Evolutionary conservation across 176 grass and related monocot genomes (phyloP).

Genomic region (Oryza officinalis): DNA sequence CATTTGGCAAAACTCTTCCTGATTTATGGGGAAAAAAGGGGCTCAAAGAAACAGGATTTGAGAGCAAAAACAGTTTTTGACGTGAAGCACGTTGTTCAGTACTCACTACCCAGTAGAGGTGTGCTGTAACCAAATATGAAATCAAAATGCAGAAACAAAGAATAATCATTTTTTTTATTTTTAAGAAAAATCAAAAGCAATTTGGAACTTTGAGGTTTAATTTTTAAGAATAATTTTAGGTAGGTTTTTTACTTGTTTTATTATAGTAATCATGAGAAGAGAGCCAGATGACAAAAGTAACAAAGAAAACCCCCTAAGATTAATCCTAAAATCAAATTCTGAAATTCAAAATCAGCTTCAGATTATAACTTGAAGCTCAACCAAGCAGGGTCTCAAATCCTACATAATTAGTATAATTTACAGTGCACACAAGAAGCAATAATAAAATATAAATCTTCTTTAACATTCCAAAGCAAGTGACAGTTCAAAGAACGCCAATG

Average conservation of each 20-base stretch:
- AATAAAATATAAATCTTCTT: constrained; percentile 21
- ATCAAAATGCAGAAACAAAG: not conserved
- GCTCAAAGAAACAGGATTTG: not conserved
- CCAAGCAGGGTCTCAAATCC: not conserved
- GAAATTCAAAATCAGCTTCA: not conserved
- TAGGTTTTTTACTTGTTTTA: not conserved
- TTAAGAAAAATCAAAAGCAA: not conserved
- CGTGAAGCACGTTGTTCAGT: not conserved
- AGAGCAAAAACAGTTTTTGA: constrained; percentile 7
- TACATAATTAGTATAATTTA: constrained; percentile 1
- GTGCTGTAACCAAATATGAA: not conserved
- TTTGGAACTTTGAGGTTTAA: not conserved
- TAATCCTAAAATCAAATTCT: not conserved
- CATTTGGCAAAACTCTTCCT: not conserved
- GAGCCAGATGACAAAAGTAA: not conserved
- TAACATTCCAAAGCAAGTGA: constrained; percentile 4
- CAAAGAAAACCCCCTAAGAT: not conserved
- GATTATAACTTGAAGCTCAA: not conserved
- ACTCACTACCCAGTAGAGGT: not conserved
- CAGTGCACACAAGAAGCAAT: not conserved
- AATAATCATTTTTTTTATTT: not conserved
- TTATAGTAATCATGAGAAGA: not conserved
- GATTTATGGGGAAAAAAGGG: not conserved
- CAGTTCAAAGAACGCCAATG: not conserved
- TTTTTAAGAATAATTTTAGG: not conserved